Conservation (phyloP, 257 asterid genomes). For the Solanum dulcamara region DNA sequence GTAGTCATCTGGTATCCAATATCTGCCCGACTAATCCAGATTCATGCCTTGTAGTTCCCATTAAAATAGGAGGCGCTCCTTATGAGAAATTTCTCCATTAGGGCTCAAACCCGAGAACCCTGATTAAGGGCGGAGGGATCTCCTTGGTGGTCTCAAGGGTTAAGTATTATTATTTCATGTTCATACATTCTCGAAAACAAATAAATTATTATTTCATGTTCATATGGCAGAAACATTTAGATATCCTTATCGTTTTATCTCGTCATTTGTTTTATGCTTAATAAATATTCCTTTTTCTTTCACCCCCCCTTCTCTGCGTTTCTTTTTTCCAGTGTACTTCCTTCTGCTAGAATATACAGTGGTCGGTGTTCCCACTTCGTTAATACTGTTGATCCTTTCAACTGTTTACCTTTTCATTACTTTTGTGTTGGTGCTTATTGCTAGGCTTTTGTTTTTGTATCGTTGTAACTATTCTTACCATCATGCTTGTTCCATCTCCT, state of each 20-base stretch:
- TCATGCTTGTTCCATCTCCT: too few relatives aligned
- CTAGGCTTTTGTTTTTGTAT: neutral
- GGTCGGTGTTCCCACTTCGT: neutral
- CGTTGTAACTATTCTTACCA: neutral
- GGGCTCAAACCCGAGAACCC: neutral
- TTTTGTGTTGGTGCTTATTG: neutral
- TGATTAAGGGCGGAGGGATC: neutral
- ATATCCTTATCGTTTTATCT: neutral
- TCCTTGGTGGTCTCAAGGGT: neutral
- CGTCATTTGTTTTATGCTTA: neutral
- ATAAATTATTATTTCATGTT: neutral
- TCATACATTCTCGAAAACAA: too few relatives aligned
- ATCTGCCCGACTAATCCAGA: neutral
- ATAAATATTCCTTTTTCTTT: neutral
- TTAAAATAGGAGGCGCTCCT: neutral
- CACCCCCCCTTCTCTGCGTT: neutral
- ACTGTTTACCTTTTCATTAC: neutral
- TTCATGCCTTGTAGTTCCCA: neutral
- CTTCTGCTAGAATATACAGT: neutral
- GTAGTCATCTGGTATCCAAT: neutral
- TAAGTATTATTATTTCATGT: neutral
- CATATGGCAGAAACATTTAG: neutral
- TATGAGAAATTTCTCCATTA: neutral
- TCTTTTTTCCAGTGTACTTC: neutral
- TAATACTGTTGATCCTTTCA: neutral